phyloP scores from a whole-genome alignment of 306 rosid genomes.

The Cicer cuneatum region DNA sequence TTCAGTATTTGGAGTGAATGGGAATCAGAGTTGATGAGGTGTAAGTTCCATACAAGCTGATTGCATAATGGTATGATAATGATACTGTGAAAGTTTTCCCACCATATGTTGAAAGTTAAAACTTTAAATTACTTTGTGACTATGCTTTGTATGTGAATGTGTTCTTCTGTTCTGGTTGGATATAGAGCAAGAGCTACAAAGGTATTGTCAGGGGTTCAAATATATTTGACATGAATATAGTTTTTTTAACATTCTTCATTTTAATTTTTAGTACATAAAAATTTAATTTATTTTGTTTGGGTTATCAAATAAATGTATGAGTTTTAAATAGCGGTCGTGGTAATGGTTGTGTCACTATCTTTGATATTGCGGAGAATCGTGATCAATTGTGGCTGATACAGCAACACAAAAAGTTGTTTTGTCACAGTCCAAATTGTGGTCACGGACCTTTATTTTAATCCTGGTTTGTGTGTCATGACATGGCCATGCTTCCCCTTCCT shows the following conservation, averaged over 20 bases:
- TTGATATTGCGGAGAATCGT: neutral
- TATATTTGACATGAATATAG: neutral
- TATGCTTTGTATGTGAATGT: neutral
- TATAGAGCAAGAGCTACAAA: neutral
- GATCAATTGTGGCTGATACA: neutral
- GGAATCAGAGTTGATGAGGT: no score
- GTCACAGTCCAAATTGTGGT: neutral
- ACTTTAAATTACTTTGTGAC: slow-evolving; percentile 18
- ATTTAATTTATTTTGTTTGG: neutral
- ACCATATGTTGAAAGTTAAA: neutral
- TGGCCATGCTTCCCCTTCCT: neutral
- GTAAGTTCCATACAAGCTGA: no score
- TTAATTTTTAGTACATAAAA: neutral
- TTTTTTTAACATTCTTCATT: neutral
- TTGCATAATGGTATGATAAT: neutral
- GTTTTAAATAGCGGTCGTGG: neutral
- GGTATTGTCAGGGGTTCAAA: neutral
- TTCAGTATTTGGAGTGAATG: no score
- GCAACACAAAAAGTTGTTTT: neutral
- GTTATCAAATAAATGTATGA: slow-evolving; percentile 7
- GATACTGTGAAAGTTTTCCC: slow-evolving; percentile 9
- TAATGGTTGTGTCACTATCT: neutral
- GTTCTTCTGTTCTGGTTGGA: neutral
- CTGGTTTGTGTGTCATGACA: neutral
- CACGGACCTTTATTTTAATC: neutral